Base-by-base conservation (phyloP, 2,329 filamentous ascomycete species). In the Diaporthe sp. region DNA sequence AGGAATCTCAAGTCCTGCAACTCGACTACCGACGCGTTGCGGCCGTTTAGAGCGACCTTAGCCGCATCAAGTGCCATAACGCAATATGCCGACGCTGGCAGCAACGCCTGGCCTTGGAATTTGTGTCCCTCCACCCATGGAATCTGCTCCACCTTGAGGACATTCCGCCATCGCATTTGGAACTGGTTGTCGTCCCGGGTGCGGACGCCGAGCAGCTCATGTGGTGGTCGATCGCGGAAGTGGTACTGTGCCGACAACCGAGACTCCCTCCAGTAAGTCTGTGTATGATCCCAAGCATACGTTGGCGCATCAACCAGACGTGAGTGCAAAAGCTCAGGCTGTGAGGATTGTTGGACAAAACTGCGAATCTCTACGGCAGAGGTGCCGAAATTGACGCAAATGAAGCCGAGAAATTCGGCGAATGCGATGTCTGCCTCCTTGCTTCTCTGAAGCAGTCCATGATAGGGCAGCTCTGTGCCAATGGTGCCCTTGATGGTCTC, bases 241-340 rank as follows among this genome's bases (percentile, higher is more conserved):
- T 87, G 82, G 22, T 84, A 83, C 25, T 85, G 86, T 2, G 81
- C 77, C 1, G 82, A 81, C 7, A 87, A 78, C 5, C 87, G 82
- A 22, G 86, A 85, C 75, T 88, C 85, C 31, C 85, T 82, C 81
- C 85, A 88, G 76, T 86, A 82, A 1, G 78, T 74, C 37, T 84
- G 82, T 2, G 83, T 82, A 77, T 89, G 87, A 58, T 89, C 86
- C 86, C 88, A 90, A 0, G 85, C 83, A 74, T 90, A 90, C 0
- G 79, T 74, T 1, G 88, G 88, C 0, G 87, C 74, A 49, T 82
- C 76, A 2, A 59, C 28, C 7, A 83, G 65, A 5, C 77, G 78
- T 12, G 74, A 62, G 0, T 74, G 34, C 19, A 74, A 42, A 12
- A 82, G 74, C 22, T 77, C 69, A 0, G 79, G 78, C 22, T 79